Evolutionary conservation across 139 green algal genomes (phyloP).

Genomic region (Yamagishiella unicocca): DNA sequence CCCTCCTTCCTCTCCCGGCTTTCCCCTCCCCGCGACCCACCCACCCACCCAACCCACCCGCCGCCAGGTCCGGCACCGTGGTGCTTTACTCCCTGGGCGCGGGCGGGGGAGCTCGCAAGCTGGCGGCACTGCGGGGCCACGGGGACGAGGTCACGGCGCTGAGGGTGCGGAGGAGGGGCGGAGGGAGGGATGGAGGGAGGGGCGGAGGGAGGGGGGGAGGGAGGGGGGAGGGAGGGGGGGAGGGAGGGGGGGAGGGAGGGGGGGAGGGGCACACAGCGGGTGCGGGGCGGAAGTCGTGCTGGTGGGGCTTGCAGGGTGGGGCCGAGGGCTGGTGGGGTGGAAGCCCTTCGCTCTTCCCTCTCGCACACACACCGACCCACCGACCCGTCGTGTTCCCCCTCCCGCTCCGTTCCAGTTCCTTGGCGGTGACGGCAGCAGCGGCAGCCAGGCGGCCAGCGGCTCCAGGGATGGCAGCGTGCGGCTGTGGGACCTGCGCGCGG

Average conservation of each 20-base stretch:
- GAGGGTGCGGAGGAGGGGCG: neutral
- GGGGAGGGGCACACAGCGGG: neutral
- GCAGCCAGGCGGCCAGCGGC: constrained; percentile 15
- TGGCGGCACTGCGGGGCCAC: constrained; percentile 23
- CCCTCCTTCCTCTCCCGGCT: neutral
- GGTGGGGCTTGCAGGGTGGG: too few species aligned
- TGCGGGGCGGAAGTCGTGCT: too few species aligned
- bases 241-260: neutral
- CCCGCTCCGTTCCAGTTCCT: neutral
- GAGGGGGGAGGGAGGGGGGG: neutral
- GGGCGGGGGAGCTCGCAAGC: neutral
- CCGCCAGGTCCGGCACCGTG: constrained; percentile 25
- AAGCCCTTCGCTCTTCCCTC: neutral
- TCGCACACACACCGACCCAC: neutral
- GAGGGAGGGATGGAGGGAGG: neutral
- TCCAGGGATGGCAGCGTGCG: constrained; percentile 28
- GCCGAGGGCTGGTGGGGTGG: neutral
- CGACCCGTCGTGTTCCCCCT: neutral
- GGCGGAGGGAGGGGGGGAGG: neutral
- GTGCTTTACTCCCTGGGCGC: constrained; percentile 18
- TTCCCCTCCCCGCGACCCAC: neutral
- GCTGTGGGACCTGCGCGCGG: constrained; percentile 50
- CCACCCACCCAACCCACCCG: neutral
- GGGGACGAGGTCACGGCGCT: constrained; percentile 34
- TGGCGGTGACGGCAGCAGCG: neutral